Evolutionary conservation across 257 asterid genomes (phyloP).

Genomic region (Salvia hispanica): DNA sequence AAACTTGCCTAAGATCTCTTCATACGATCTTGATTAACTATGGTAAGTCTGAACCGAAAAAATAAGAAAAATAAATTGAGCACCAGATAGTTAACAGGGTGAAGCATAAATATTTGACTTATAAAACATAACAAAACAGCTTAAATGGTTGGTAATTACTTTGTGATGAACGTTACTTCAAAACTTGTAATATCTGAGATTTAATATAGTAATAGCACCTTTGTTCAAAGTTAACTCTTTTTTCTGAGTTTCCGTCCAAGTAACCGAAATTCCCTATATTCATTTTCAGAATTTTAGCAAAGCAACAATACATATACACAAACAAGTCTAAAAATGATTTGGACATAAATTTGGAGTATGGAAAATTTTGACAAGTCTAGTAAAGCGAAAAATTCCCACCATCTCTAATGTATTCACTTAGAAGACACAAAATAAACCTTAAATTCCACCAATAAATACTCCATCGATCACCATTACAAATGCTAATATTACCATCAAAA

Average conservation of each 20-base stretch:
- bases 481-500: background rate
- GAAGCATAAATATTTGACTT: too few relatives aligned
- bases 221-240: too few relatives aligned
- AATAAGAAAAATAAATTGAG: too few relatives aligned
- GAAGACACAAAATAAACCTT: conserved; percentile 54
- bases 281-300: background rate
- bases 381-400: conserved; percentile 50
- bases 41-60: background rate
- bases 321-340: background rate
- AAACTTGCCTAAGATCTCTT: background rate
- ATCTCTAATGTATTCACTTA: conserved; percentile 46
- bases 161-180: too few relatives aligned
- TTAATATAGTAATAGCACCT: too few relatives aligned
- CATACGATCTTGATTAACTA: background rate
- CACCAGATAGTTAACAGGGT: too few relatives aligned
- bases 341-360: background rate
- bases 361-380: conserved; percentile 23
- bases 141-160: too few relatives aligned
- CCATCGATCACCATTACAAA: background rate
- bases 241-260: too few relatives aligned
- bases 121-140: too few relatives aligned
- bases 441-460: conserved; percentile 27
- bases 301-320: background rate
- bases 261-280: background rate
- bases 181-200: too few relatives aligned